Base-by-base conservation (phyloP, 805 yeast species). In the Starmerella davenportii region DNA sequence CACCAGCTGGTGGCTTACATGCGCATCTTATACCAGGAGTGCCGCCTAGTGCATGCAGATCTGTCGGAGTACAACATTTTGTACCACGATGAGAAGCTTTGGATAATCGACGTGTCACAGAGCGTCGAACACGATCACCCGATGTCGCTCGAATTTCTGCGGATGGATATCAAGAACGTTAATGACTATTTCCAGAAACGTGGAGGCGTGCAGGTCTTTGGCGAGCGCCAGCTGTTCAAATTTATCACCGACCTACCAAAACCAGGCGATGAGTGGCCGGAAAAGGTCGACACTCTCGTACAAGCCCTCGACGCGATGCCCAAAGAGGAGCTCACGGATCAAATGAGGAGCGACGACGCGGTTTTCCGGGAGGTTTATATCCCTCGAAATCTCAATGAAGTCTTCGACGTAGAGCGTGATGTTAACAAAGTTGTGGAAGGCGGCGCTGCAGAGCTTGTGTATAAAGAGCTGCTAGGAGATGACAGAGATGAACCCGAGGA, bases 111-210 rank as follows among this genome's bases (percentile, higher is more conserved):
- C 61, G 99, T 90, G 9, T 85, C 96, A 1, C 99, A 90, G 57
- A 76, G 92, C 29, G 96, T 90, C 19, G 96, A 90, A 57, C 95
- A 95, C 8, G 95, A 84, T 50, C 99, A 90, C 59, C 96, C 95
- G 9, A 82, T 82, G 82, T 79, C 93, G 32, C 65, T 90, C 47
- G 96, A 90, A 56, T 90, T 90, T 55, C 61, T 90, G 43, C 66
- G 99, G 54, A 90, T 90, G 98, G 99, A 90, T 60, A 85, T 90
- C 53, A 90, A 87, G 57, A 90, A 90, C 53, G 80, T 87, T 19
- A 90, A 87, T 53, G 90, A 80, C 50, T 90, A 76, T 56, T 90
- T 90, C 51, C 66, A 74, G 43, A 43, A 41, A 36, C 69, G 68
- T 50, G 74, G 76, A 55, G 75, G 76, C 28, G 80, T 85, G 31